Base-by-base conservation (phyloP, 2,329 filamentous ascomycete species). In the Escovopsis sp. region DNA sequence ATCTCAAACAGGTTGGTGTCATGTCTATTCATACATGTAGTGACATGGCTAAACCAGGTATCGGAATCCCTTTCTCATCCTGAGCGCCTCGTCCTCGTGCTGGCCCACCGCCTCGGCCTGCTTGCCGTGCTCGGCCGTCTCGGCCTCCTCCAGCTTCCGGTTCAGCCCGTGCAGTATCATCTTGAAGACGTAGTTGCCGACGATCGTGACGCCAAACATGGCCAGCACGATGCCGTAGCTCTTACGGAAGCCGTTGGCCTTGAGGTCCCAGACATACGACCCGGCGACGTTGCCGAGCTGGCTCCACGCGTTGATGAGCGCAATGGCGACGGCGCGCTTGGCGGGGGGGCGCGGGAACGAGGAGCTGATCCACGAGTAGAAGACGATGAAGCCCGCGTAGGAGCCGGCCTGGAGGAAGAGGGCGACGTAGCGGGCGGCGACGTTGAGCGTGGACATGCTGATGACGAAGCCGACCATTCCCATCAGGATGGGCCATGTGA, bases 211-310 rank as follows among this genome's bases (percentile, higher is more conserved):
- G 4, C 72, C 73, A 51, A 79, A 80, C 76, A 80, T 80, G 52
- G 73, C 65, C 12, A 71, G 68, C 5, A 80, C 77, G 44, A 81
- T 76, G 4, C 73, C 76, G 51, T 80, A 80, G 47, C 73, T 78
- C 61, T 74, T 70, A 48, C 76, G 68, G 62, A 68, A 80, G 0
- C 77, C 77, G 47, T 80, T 69, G 0, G 68, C 73, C 23, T 65
- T 60, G 40, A 80, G 63, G 41, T 67, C 61, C 76, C 76, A 80
- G 3, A 80, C 75, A 51, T 80, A 80, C 0, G 69, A 73, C 2
- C 76, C 76, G 0, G 75, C 75, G 1, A 75, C 66, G 52, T 75
- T 76, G 41, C 72, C 72, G 3, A 76, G 62, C 59, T 74, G 73
- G 35, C 65, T 66, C 58, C 72, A 70, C 44, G 66, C 73, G 54